A percentile compares a stretch with the other conserved stretches of the same genome.
phyloP scores from a whole-genome alignment of 2,329 filamentous ascomycete species.

The Fusarium cicatricum region DNA sequence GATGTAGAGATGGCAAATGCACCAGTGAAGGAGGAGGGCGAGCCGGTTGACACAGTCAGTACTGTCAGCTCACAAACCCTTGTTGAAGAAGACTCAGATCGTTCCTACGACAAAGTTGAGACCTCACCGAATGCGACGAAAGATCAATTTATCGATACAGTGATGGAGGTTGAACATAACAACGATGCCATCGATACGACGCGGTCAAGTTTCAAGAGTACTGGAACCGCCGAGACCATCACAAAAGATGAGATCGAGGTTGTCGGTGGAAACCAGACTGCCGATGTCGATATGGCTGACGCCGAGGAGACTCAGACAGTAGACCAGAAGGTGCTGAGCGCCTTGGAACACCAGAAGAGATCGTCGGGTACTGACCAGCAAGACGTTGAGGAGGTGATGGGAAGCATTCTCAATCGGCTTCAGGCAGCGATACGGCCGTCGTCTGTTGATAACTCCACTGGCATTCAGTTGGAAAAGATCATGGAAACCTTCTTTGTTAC shows the following conservation, averaged over 20 bases:
- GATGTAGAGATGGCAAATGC: conserved; percentile 49
- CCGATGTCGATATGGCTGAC: conserved; percentile 44
- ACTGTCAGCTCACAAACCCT: conserved; percentile 61
- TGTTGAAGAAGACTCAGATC: conserved; percentile 52
- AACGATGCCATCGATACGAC: conserved; percentile 20
- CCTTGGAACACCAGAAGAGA: conserved; percentile 56
- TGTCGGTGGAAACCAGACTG: background rate
- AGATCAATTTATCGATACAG: conserved; percentile 38
- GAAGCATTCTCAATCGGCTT: conserved; percentile 89
- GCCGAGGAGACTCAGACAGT: conserved; percentile 49
- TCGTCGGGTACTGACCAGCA: conserved; percentile 75
- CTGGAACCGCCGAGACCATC: conserved; percentile 3
- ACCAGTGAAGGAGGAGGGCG: conserved; percentile 43
- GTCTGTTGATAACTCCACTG: conserved; percentile 66
- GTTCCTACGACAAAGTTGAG: conserved; percentile 48
- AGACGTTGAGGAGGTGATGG: conserved; percentile 95
- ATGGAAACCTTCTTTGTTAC: conserved; percentile 74
- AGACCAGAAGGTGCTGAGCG: conserved; percentile 56
- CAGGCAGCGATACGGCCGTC: conserved; percentile 83
- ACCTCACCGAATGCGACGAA: conserved; percentile 18
- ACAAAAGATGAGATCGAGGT: conserved; percentile 9
- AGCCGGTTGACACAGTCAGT: conserved; percentile 53
- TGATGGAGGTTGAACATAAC: conserved; percentile 33
- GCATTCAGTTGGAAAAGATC: conserved; percentile 82
- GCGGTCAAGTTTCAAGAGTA: background rate